A percentile compares a stretch with the other conserved stretches of the same genome.
Conservation (phyloP, 78 protist genomes). For the Chrysochromulina parva region DNA sequence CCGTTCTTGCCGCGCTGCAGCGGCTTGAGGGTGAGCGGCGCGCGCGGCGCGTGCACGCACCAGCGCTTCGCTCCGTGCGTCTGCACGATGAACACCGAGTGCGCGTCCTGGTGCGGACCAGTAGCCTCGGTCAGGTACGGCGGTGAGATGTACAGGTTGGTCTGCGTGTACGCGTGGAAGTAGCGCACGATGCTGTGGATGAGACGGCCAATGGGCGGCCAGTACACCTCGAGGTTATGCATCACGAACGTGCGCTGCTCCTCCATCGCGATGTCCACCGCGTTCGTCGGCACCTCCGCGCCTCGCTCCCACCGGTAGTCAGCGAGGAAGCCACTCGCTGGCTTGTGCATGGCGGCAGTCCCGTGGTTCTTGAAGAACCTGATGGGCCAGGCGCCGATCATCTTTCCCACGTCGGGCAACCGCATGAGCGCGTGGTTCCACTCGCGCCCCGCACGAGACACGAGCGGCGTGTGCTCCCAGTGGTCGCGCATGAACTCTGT, state of each 20-base stretch:
- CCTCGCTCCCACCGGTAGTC: background rate
- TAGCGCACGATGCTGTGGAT: background rate
- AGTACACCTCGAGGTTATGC: background rate
- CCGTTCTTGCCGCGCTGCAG: slow-evolving; percentile 2
- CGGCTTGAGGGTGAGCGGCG: background rate
- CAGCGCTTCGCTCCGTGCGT: background rate
- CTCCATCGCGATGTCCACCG: background rate
- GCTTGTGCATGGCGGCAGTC: slow-evolving; percentile 1
- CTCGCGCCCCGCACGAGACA: background rate
- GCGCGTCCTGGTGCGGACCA: slow-evolving; percentile 1
- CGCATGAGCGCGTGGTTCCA: background rate
- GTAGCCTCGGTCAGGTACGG: background rate
- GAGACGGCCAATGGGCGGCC: background rate
- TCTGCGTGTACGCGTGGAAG: slow-evolving; percentile 21
- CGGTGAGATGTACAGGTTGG: background rate
- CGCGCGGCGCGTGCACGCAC: background rate
- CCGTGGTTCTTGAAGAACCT: background rate
- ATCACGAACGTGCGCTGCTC: background rate
- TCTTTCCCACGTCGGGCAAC: background rate
- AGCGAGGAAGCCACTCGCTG: background rate
- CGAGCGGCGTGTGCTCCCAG: background rate
- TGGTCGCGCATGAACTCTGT: background rate
- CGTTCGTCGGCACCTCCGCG: background rate
- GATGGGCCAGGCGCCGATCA: background rate
- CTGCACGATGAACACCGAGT: slow-evolving; percentile 13